phyloP scores from a whole-genome alignment of 1,284 basidiomycete genomes.

The Meira nashicola region DNA sequence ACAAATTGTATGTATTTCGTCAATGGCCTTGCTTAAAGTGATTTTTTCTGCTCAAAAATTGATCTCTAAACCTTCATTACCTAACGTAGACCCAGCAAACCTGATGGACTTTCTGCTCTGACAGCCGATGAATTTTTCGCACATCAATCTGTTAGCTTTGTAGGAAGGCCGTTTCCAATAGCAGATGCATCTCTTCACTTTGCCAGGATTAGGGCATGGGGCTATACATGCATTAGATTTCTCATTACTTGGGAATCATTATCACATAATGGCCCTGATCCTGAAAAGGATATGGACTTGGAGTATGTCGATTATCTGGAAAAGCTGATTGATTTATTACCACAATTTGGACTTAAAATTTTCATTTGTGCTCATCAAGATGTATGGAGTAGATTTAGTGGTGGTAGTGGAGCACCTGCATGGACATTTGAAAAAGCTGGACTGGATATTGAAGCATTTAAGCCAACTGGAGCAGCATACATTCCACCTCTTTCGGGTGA shows the following conservation, averaged over 20 bases:
- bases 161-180: constrained; percentile 54
- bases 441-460: constrained; percentile 28
- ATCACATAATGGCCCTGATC: constrained; percentile 66
- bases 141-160: constrained; percentile 50
- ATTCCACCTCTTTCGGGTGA: constrained; percentile 10
- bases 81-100: constrained; percentile 13
- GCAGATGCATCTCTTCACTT: constrained; percentile 45
- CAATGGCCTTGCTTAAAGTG: constrained; percentile 12
- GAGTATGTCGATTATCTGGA: constrained; percentile 79
- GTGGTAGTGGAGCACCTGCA: constrained; percentile 62
- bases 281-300: constrained; percentile 62
- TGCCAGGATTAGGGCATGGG: constrained; percentile 51
- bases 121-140: constrained; percentile 42
- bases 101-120: constrained; percentile 30
- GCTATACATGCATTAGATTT: constrained; percentile 56
- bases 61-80: neutral
- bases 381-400: constrained; percentile 90
- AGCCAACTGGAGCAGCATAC: constrained; percentile 42
- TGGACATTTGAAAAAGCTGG: constrained; percentile 60
- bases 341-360: constrained; percentile 71
- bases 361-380: constrained; percentile 64
- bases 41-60: neutral
- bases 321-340: constrained; percentile 68
- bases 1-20: constrained; percentile 48
- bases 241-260: constrained; percentile 95